phyloP scores from a whole-genome alignment of 495 filamentous ascomycete genomes.

The Aspergillus cristatus region DNA sequence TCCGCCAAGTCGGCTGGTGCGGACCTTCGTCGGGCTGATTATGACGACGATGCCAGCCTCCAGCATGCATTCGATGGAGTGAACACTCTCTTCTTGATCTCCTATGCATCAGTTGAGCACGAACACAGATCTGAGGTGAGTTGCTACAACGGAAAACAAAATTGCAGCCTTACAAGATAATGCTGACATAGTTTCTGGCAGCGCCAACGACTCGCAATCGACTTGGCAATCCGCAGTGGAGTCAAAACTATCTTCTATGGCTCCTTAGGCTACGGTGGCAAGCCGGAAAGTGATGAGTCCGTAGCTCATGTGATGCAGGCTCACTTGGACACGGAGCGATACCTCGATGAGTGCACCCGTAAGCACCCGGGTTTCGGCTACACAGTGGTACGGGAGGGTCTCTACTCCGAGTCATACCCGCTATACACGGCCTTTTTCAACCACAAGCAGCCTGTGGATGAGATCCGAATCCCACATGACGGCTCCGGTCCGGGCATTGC shows the following conservation, averaged over 20 bases:
- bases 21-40: no score
- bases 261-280: slow-evolving; percentile 46
- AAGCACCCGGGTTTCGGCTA: slow-evolving; percentile 17
- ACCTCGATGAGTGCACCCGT: slow-evolving; percentile 33
- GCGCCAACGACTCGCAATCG: slow-evolving; percentile 40
- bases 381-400: slow-evolving; percentile 47
- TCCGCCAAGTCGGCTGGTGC: no score
- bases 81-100: slow-evolving; percentile 19
- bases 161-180: no score
- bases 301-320: slow-evolving; percentile 51
- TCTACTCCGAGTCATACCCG: slow-evolving; percentile 54
- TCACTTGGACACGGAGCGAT: slow-evolving; percentile 50
- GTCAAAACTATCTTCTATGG: slow-evolving; percentile 53
- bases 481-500: slow-evolving; percentile 29
- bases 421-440: slow-evolving; percentile 54
- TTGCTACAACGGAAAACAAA: no score
- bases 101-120: slow-evolving; percentile 18
- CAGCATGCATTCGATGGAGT: slow-evolving; percentile 16
- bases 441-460: slow-evolving; percentile 7
- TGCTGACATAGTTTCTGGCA: no score
- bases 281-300: no score
- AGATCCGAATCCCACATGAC: slow-evolving; percentile 36
- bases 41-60: slow-evolving; percentile 12
- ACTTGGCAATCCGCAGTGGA: slow-evolving; percentile 42
- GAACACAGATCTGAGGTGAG: slow-evolving; percentile 18